Evolutionary conservation across 2,329 filamentous ascomycete genomes (phyloP), one percentile per base, ranked within the genome.

Genomic region (Monosporascus cannonballus): DNA sequence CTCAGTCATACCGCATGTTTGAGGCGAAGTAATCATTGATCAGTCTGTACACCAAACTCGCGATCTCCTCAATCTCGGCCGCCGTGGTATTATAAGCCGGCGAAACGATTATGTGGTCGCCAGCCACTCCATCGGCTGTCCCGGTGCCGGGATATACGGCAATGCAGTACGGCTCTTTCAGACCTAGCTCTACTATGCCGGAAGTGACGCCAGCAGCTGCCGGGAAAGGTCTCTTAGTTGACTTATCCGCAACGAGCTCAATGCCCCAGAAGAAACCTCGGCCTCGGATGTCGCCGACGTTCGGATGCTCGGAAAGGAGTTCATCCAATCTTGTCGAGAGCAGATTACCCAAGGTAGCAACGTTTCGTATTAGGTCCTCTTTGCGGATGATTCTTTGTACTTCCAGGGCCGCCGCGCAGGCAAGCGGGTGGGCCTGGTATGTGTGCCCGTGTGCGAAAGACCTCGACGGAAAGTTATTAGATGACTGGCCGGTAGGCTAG

Each of bases 91-190:
- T 89, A 68, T 84, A 90, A 1, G 87, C 77, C 5, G 88, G 88
- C 1, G 86, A 80, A 11, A 92, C 61, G 25, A 91, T 74, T 37
- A 90, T 72, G 65, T 89, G 85, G 61, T 92, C 88, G 9, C 87
- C 87, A 1, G 65, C 64, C 15, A 81, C 79, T 54, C 84, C 63
- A 48, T 64, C 78, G 3, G 70, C 76, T 3, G 75, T 77, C 8
- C 82, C 82, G 3, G 69, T 69, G 7, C 77, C 77, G 14, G 76
- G 76, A 59, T 84, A 85, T 17, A 84, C 46, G 14, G 59, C 57
- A 24, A 65, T 59, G 22, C 51, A 55, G 30, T 61, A 63, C 17
- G 57, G 56, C 4, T 51, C 48, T 24, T 47, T 56, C 5, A 64
- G 41, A 22, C 54, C 57, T 2, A 58, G 34, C 41, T 58, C 56